Evolutionary conservation across 495 filamentous ascomycete species (phyloP).

Genomic region (Penicillium dipodomyicola): DNA sequence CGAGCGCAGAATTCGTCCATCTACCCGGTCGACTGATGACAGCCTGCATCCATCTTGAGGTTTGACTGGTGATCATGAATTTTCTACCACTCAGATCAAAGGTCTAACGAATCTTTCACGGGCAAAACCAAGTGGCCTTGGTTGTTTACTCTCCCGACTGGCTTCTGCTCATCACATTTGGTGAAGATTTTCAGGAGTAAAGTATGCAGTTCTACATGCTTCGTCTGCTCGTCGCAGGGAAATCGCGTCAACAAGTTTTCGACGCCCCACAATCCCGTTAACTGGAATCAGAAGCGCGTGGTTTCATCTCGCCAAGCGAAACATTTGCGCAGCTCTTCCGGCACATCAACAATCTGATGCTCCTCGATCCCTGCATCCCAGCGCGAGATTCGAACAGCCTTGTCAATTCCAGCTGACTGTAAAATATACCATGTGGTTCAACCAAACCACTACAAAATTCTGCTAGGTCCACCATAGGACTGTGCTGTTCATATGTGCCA

Average conservation of each 20-base stretch:
- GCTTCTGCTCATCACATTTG: neutral
- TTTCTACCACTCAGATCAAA: neutral
- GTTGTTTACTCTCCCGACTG: neutral
- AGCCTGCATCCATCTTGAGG: conserved; percentile 18
- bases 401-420: neutral
- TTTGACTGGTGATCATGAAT: neutral
- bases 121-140: neutral
- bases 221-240: neutral
- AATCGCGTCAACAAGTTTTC: neutral
- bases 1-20: conserved; percentile 27
- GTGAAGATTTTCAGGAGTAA: neutral
- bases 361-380: neutral
- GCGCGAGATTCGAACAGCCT: neutral
- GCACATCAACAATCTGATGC: neutral
- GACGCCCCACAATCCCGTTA: neutral
- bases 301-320: no score
- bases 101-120: neutral
- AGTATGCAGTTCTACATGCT: neutral
- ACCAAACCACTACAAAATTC: neutral
- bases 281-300: neutral
- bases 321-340: neutral
- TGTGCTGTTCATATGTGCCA: neutral
- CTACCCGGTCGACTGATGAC: conserved; percentile 23
- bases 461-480: neutral
- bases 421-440: neutral